Percentiles rank a stretch among this genome's conserved stretches.
Conservation (phyloP, 2,329 filamentous ascomycete species). For the Nakataea oryzae region DNA sequence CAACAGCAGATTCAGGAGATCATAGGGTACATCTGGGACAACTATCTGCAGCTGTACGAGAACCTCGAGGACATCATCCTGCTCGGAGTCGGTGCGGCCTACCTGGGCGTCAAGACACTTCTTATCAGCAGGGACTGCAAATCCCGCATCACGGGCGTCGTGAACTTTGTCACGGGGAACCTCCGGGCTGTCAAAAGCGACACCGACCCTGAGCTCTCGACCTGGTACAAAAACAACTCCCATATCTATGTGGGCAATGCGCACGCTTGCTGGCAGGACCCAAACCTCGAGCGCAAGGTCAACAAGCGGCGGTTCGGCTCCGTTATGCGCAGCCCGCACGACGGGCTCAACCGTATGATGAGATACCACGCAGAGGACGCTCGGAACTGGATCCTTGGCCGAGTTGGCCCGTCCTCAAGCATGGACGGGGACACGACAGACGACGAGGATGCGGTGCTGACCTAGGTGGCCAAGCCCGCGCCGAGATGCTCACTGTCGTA, state of each 20-base stretch:
- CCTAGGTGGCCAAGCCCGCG: background rate
- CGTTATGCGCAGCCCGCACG: conserved; percentile 39
- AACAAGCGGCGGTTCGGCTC: conserved; percentile 50
- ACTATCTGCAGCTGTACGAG: conserved; percentile 77
- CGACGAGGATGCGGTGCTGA: conserved; percentile 23
- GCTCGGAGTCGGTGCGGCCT: conserved; percentile 83
- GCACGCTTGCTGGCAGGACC: conserved; percentile 66
- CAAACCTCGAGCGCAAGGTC: conserved; percentile 48
- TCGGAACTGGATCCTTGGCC: conserved; percentile 37
- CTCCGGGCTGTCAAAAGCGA: conserved; percentile 74
- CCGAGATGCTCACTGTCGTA: too few species aligned
- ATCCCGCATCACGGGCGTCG: conserved; percentile 55
- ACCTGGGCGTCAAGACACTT: conserved; percentile 71
- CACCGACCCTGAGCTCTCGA: conserved; percentile 57
- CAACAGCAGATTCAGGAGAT: conserved; percentile 60
- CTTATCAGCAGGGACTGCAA: conserved; percentile 66
- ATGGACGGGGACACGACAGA: conserved; percentile 34
- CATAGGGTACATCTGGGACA: conserved; percentile 88
- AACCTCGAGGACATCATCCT: conserved; percentile 67
- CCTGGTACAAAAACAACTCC: conserved; percentile 79
- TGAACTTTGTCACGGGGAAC: conserved; percentile 73
- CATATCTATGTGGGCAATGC: conserved; percentile 65
- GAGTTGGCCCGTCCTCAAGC: conserved; percentile 17
- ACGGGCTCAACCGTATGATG: conserved; percentile 46
- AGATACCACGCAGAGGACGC: conserved; percentile 39